Evolutionary conservation across 2,329 filamentous ascomycete genomes (phyloP).

Genomic region (Boeremia lycopersici): DNA sequence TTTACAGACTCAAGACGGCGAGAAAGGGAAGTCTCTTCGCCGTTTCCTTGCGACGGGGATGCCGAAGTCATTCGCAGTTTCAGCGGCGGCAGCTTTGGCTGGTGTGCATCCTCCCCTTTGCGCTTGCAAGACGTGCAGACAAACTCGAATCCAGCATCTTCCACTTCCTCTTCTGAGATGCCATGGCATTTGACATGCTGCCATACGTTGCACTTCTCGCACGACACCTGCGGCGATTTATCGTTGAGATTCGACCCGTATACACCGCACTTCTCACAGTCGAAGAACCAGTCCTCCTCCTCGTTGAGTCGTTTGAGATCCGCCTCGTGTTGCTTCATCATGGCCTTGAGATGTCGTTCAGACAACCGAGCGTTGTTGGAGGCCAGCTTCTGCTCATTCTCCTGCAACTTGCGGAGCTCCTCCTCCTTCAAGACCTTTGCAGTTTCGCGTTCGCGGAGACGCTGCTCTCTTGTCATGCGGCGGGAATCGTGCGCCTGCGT

Average conservation of each 20-base stretch:
- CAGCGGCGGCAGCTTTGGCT: constrained; percentile 66
- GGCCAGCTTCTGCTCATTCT: constrained; percentile 67
- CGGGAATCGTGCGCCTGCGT: constrained; percentile 73
- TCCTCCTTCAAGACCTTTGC: constrained; percentile 85
- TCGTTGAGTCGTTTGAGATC: constrained; percentile 73
- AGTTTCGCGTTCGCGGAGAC: constrained; percentile 82
- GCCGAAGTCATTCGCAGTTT: constrained; percentile 63
- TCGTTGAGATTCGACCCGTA: constrained; percentile 90
- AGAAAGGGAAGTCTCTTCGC: constrained; percentile 14
- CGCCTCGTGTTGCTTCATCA: constrained; percentile 79
- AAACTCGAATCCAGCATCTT: constrained; percentile 78
- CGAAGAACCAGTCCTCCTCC: constrained; percentile 89
- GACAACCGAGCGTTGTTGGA: constrained; percentile 64
- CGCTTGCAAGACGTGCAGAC: constrained; percentile 79
- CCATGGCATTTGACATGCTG: constrained; percentile 93
- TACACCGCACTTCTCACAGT: constrained; percentile 85
- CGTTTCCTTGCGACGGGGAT: constrained; percentile 48
- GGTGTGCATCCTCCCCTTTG: constrained; percentile 66
- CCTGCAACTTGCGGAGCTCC: constrained; percentile 78
- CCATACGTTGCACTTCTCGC: constrained; percentile 94
- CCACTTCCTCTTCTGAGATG: constrained; percentile 78
- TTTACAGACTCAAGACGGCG: constrained; percentile 28
- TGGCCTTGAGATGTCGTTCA: constrained; percentile 78
- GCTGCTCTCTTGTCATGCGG: constrained; percentile 82
- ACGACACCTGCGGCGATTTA: constrained; percentile 90